Base-by-base conservation (phyloP, 2,329 filamentous ascomycete species). In the Emmonsiellopsis sp. region DNA sequence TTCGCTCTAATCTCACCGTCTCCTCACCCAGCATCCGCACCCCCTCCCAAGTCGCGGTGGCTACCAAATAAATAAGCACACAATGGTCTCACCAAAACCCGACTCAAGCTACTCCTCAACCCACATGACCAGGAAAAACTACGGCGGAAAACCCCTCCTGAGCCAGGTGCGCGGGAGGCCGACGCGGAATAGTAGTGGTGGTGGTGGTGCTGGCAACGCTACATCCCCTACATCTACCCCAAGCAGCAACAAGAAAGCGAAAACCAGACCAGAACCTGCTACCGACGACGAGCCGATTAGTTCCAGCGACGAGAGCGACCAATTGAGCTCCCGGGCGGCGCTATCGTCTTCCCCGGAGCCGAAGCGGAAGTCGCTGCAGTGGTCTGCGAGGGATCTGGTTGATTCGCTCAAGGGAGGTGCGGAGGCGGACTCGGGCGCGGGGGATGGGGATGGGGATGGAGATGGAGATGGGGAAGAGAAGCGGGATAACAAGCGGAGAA, bases 201-300 rank as follows among this genome's bases (percentile, higher is more conserved):
- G 10, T 32, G 32, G 11, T 4, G 33, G 10, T 8, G 31, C 17
- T 17, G 17, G 17, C 36, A 5, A 44, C 9, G 34, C 14, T 33
- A 53, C 39, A 21, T 21, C n/a, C n/a, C 10, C 54, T 10, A 42
- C 42, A 14, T 31, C 27, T 31, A 33, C n/a, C 34, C 33, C 42
- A 47, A 10, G 14, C 14, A 43, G 21, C 9, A 55, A 44, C 6
- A 52, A 14, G 55, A 54, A 46, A 11, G 53, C 27, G 45, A 61
- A 37, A 42, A 49, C 9, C 42, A 58, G 44, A 37, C 48, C 43
- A 8, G 57, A 63, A 46, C 65, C 65, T 3, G 66, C 59, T 5
- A 69, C 62, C 10, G 65, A 70, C 39, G 68, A 66, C 48, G 67
- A 67, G 11, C 69, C 68, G 3, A 21, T 66, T 4, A 69, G 68